phyloP scores from a whole-genome alignment of 2,329 filamentous ascomycete genomes.

The Colletotrichum zoysiae region DNA sequence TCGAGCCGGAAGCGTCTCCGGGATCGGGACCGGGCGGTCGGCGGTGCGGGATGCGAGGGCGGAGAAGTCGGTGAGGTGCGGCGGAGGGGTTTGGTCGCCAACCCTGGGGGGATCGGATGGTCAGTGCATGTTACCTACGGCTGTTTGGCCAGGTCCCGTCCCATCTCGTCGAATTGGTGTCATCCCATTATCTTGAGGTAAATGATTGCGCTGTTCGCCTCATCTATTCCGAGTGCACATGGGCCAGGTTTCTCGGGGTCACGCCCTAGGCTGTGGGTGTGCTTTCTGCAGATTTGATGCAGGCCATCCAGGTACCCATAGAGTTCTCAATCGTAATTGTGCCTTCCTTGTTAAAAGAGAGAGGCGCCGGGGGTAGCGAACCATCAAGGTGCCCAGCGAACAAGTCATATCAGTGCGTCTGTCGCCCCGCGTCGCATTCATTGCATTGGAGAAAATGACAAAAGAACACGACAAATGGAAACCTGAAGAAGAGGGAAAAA shows the following conservation, averaged over 20 bases:
- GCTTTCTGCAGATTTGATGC: not conserved
- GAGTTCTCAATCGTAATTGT: not conserved
- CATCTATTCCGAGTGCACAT: not conserved
- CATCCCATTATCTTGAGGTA: not conserved
- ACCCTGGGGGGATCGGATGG: constrained; percentile 53
- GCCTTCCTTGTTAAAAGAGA: not conserved
- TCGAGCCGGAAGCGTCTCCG: constrained; percentile 60
- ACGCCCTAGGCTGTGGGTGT: not conserved
- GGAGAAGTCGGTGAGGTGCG: constrained; percentile 58
- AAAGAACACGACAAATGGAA: not conserved
- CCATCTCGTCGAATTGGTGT: constrained; percentile 3
- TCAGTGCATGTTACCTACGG: constrained; percentile 5
- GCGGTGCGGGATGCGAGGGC: constrained; percentile 62
- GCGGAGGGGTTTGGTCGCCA: constrained; percentile 53
- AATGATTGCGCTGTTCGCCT: not conserved
- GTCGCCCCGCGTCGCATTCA: not conserved
- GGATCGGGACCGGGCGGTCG: constrained; percentile 62
- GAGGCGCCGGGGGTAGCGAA: not conserved
- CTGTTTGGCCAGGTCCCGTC: not conserved
- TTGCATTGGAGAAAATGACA: not conserved
- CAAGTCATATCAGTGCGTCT: too few relatives aligned
- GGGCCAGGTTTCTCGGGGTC: too few relatives aligned
- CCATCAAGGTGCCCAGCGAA: constrained; percentile 23
- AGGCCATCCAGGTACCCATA: constrained; percentile 16
- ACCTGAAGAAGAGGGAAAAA: not conserved